A percentile compares a stretch with the other conserved stretches of the same genome.
Conservation (phyloP, 257 asterid species). For the Echites panduratus region DNA sequence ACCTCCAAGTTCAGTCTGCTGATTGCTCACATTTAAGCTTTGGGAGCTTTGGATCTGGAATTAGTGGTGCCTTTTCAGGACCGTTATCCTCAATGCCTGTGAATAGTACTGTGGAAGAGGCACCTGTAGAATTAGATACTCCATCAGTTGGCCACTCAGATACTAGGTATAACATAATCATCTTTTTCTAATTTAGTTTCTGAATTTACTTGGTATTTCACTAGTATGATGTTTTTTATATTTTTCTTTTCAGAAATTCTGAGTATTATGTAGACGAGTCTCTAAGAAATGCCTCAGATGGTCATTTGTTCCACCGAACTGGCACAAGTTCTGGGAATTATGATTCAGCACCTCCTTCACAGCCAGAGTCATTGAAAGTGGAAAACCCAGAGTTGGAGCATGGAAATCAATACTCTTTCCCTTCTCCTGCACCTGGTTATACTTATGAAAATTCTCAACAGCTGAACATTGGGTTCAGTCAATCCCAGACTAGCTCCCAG, state of each 20-base stretch:
- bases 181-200: background rate
- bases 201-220: background rate
- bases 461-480: slow-evolving; percentile 41
- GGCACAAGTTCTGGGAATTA: slow-evolving; percentile 42
- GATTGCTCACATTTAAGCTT: slow-evolving; percentile 87
- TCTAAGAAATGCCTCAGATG: slow-evolving; percentile 44
- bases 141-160: slow-evolving; percentile 47
- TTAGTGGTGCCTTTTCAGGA: slow-evolving; percentile 41
- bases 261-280: slow-evolving; percentile 63
- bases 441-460: slow-evolving; percentile 49
- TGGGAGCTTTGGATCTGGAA: slow-evolving; percentile 68
- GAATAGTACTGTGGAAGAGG: slow-evolving; percentile 41
- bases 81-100: slow-evolving; percentile 39
- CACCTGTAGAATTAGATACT: slow-evolving; percentile 35
- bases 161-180: slow-evolving; percentile 36
- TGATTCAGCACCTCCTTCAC: slow-evolving; percentile 61
- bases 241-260: slow-evolving; percentile 41
- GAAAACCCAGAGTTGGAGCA: slow-evolving; percentile 54
- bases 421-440: slow-evolving; percentile 51
- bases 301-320: slow-evolving; percentile 46
- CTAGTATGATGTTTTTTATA: slow-evolving; percentile 4
- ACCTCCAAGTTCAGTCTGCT: slow-evolving; percentile 69
- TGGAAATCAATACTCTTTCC: slow-evolving; percentile 52
- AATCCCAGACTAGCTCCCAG: slow-evolving; percentile 48
- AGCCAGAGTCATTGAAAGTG: slow-evolving; percentile 47